These are phyloP conservation scores for Naganishia liquefaciens DNA, from an alignment of 1,284 basidiomycete genomes.

Conservation along the genomic window DNA sequence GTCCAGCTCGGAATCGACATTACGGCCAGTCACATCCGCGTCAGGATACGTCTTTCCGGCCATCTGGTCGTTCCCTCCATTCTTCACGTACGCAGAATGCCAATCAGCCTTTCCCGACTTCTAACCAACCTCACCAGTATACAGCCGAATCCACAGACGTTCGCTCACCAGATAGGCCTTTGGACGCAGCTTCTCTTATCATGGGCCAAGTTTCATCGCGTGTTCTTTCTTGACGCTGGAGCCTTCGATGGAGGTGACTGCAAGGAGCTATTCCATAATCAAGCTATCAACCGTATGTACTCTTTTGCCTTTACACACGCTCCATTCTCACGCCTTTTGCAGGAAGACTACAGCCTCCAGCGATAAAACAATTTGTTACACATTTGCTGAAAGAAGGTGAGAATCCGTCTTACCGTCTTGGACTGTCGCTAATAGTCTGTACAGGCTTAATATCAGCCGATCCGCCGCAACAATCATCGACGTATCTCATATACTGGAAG, in stretches of 20 bases:
- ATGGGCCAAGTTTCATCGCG: conserved; percentile 52
- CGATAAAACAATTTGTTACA: conserved; percentile 41
- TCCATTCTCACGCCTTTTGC: background rate
- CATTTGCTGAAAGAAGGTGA: conserved; percentile 49
- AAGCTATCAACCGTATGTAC: conserved; percentile 47
- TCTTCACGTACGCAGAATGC: conserved; percentile 55
- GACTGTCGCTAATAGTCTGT: conserved; percentile 19
- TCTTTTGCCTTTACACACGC: background rate
- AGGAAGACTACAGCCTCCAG: conserved; percentile 43
- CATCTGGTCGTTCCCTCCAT: conserved; percentile 60
- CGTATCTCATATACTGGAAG: conserved; percentile 57
- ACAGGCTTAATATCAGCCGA: conserved; percentile 49
- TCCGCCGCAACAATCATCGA: conserved; percentile 48
- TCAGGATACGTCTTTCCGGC: conserved; percentile 55
- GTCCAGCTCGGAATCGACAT: background rate
- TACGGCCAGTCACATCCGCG: conserved; percentile 32
- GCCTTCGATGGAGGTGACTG: conserved; percentile 39
- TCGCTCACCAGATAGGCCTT: conserved; percentile 54
- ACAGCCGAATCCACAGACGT: conserved; percentile 58
- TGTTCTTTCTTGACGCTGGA: conserved; percentile 53
- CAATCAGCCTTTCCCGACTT: background rate
- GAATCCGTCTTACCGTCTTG: conserved; percentile 15
- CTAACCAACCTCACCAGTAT: conserved; percentile 41
- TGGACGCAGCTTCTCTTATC: conserved; percentile 56
- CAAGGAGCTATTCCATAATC: conserved; percentile 49